Percentiles rank a stretch among this genome's conserved stretches.
phyloP scores from a whole-genome alignment of 768 basidiomycete species.

The Imleria badia region DNA sequence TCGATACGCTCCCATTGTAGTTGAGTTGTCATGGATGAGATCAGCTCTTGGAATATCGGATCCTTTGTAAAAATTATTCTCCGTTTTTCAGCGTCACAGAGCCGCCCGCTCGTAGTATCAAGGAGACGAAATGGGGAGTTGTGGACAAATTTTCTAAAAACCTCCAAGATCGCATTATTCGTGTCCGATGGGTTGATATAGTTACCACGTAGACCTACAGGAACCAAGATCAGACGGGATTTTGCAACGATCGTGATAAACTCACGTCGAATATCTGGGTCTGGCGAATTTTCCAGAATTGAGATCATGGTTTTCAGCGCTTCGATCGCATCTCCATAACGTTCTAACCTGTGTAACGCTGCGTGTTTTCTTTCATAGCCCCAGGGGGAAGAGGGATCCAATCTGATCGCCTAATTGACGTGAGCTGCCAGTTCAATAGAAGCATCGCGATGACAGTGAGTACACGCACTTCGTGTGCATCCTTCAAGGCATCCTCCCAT shows the following conservation, averaged over 20 bases:
- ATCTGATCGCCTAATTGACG: constrained; percentile 7
- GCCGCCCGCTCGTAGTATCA: constrained; percentile 16
- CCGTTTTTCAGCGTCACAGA: constrained; percentile 19
- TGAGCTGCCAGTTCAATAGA: neutral
- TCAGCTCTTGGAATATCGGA: constrained; percentile 9
- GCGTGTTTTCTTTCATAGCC: constrained; percentile 17
- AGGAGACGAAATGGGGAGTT: constrained; percentile 18
- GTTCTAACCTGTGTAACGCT: constrained; percentile 10
- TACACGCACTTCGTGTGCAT: constrained; percentile 17
- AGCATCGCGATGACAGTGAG: neutral
- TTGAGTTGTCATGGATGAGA: constrained; percentile 16
- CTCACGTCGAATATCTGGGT: constrained; percentile 14
- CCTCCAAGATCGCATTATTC: neutral
- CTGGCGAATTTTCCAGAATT: constrained; percentile 6
- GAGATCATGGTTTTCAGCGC: constrained; percentile 6
- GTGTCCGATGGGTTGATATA: constrained; percentile 14
- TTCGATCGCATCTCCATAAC: constrained; percentile 11
- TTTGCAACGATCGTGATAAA: neutral
- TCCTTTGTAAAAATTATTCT: constrained; percentile 11
- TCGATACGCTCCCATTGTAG: constrained; percentile 5
- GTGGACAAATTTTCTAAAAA: neutral
- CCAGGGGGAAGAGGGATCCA: constrained; percentile 11
- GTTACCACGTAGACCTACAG: constrained; percentile 4
- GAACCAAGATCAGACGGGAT: neutral
- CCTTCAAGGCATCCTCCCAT: constrained; percentile 14